Conservation (phyloP, 1,284 basidiomycete species). For the Exsudoporus floridanus region DNA sequence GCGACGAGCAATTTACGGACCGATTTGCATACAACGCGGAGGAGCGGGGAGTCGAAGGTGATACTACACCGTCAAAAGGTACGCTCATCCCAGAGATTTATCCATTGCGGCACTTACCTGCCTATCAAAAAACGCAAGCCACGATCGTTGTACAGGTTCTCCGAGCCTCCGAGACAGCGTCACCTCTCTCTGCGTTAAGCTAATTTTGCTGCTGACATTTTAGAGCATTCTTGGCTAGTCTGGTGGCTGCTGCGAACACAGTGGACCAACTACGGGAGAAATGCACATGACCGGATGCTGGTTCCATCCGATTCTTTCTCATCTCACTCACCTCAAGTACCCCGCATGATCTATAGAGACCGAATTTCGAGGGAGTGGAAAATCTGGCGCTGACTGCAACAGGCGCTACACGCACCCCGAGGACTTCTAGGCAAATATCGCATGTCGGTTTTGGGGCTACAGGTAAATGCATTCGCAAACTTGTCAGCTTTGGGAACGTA, state of each 20-base stretch:
- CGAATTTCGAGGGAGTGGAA: neutral
- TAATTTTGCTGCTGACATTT: neutral
- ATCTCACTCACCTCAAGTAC: neutral
- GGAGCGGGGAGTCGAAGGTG: neutral
- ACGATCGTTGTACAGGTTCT: neutral
- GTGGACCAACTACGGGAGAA: neutral
- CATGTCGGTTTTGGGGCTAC: constrained; percentile 42
- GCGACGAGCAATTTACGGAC: neutral
- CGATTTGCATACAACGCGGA: neutral
- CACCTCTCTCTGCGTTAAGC: neutral
- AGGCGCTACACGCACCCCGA: neutral
- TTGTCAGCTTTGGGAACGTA: constrained; percentile 67
- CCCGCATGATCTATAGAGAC: neutral
- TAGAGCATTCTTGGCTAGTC: neutral
- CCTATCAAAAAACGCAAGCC: neutral
- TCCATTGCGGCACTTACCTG: neutral
- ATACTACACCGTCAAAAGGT: neutral
- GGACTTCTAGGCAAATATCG: neutral
- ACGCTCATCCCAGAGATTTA: neutral
- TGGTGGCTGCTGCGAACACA: neutral
- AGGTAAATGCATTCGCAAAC: constrained; percentile 58
- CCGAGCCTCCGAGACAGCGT: neutral
- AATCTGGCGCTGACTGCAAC: neutral
- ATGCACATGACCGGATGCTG: neutral
- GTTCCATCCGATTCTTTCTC: neutral